phyloP scores from a whole-genome alignment of 345 rosid genomes.

The Syzygium aromaticum region DNA sequence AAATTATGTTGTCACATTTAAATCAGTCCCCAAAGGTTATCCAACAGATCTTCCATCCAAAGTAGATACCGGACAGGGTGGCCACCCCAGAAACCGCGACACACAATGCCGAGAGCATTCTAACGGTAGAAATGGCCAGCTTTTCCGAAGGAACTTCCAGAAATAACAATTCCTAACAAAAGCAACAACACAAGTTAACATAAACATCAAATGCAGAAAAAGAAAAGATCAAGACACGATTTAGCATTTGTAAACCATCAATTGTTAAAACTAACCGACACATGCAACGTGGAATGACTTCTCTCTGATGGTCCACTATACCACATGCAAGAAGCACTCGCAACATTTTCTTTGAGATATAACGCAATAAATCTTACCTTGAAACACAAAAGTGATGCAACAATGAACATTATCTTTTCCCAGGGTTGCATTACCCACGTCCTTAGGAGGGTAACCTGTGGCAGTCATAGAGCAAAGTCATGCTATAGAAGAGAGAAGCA shows the following conservation, averaged over 20 bases:
- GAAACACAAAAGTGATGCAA: slow-evolving; percentile 40
- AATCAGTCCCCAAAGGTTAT: neutral
- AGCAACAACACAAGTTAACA: neutral
- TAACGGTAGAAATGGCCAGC: slow-evolving; percentile 26
- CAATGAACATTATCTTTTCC: slow-evolving; percentile 60
- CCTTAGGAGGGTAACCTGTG: slow-evolving; percentile 42
- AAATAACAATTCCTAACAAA: slow-evolving; percentile 8
- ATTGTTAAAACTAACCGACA: neutral
- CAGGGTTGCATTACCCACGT: slow-evolving; percentile 61
- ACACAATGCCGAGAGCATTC: slow-evolving; percentile 56
- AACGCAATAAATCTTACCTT: slow-evolving; percentile 36
- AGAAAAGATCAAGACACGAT: slow-evolving; percentile 44
- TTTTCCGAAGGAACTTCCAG: slow-evolving; percentile 49
- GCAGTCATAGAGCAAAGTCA: slow-evolving; percentile 9
- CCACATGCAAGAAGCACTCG: neutral
- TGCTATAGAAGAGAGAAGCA: neutral
- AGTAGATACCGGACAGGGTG: too few species aligned
- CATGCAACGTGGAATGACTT: neutral
- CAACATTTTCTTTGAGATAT: too few species aligned
- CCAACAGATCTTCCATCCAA: neutral
- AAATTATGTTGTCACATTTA: neutral
- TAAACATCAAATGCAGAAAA: neutral
- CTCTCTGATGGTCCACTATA: too few species aligned
- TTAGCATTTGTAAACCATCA: slow-evolving; percentile 55
- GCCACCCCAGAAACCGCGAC: slow-evolving; percentile 32